A percentile compares a stretch with the other conserved stretches of the same genome.
These are phyloP conservation scores for Miscanthus lutarioriparius DNA, from an alignment of 176 grass and related monocot species.

Conservation along the genomic window DNA sequence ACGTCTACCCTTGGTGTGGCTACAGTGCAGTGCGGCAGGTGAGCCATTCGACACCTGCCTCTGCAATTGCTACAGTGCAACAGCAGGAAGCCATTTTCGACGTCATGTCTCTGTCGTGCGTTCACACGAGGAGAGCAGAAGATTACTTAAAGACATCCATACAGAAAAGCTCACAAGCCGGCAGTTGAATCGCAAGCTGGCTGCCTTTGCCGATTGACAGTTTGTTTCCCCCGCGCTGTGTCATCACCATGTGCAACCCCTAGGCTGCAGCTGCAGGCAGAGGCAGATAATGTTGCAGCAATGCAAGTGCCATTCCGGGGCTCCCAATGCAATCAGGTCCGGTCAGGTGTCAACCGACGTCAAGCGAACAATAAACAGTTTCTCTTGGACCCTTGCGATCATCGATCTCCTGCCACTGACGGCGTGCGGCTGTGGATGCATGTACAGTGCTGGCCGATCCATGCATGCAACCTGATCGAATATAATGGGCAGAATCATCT, in stretches of 20 bases:
- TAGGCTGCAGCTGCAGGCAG: neutral
- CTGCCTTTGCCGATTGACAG: neutral
- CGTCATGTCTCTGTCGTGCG: too few species aligned
- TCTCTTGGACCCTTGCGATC: conserved; percentile 1
- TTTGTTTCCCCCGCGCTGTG: neutral
- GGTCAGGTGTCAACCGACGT: neutral
- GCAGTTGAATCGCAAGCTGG: neutral
- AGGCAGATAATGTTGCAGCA: neutral
- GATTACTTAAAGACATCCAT: too few species aligned
- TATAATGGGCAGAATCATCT: conserved; percentile 34
- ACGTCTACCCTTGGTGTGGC: too few species aligned
- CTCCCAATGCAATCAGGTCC: neutral
- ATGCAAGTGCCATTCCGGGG: neutral
- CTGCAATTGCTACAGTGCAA: too few species aligned
- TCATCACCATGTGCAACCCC: neutral
- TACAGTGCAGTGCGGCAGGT: too few species aligned
- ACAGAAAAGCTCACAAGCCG: neutral
- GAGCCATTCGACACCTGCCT: too few species aligned
- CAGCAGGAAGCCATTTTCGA: too few species aligned
- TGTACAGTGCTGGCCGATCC: neutral
- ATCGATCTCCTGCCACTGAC: neutral
- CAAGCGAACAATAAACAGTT: neutral
- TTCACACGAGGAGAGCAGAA: too few species aligned
- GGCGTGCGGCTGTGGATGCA: neutral
- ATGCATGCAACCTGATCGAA: neutral